Evolutionary conservation across 768 basidiomycete species (phyloP).

Genomic region (Lentinus tigrinus): DNA sequence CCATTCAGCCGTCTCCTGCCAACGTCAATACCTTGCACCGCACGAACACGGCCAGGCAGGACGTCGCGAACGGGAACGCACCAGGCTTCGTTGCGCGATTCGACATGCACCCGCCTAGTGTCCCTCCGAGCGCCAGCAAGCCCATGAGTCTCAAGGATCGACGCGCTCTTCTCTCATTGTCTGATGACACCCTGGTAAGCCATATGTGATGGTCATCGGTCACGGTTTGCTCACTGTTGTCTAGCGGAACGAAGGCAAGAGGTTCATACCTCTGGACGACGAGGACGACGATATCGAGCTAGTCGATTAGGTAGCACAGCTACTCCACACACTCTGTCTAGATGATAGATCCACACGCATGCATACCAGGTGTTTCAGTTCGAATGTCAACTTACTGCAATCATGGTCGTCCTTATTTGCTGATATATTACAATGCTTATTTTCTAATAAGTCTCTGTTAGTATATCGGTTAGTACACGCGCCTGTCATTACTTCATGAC

Average conservation of each 20-base stretch:
- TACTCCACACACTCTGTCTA: background rate
- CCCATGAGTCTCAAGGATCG: conserved; percentile 27
- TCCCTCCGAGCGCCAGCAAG: conserved; percentile 7
- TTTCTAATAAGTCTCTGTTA: conserved; percentile 9
- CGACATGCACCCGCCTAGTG: background rate
- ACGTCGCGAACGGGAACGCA: background rate
- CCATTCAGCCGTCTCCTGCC: background rate
- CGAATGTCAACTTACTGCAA: too few species aligned
- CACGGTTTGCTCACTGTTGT: background rate
- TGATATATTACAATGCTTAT: background rate
- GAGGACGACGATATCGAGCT: conserved; percentile 27
- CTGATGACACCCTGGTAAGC: conserved; percentile 10
- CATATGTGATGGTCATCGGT: background rate
- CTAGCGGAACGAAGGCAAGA: conserved; percentile 22
- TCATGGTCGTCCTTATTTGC: too few species aligned
- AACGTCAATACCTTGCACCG: background rate
- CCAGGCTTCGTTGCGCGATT: background rate
- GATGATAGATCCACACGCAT: too few species aligned
- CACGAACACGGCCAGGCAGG: background rate
- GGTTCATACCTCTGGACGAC: conserved; percentile 30
- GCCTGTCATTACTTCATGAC: conserved; percentile 18
- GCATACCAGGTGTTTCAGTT: too few species aligned
- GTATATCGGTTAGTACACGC: conserved; percentile 28
- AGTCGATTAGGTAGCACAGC: background rate
- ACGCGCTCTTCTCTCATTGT: conserved; percentile 7